Conservation (phyloP, 2,329 filamentous ascomycete species). For the Sporothrix euskadiensis region DNA sequence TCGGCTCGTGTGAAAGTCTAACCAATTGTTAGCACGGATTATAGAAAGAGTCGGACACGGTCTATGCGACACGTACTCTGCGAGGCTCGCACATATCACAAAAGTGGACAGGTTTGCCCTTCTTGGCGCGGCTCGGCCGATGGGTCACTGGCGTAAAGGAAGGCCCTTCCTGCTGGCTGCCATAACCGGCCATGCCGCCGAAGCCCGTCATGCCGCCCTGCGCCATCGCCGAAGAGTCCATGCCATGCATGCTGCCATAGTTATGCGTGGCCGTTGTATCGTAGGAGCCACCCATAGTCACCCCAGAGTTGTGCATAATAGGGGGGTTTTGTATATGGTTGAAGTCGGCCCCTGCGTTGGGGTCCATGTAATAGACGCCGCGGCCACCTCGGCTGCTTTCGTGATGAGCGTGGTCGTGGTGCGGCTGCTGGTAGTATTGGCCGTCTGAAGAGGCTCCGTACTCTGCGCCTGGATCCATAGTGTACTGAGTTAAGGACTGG, state of each 20-base stretch:
- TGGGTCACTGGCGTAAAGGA: slow-evolving; percentile 26
- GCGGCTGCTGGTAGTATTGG: slow-evolving; percentile 5
- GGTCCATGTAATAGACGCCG: background rate
- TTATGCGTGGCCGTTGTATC: background rate
- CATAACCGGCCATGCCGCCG: background rate
- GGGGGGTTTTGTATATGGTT: background rate
- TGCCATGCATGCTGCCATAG: background rate
- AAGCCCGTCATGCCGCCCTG: background rate
- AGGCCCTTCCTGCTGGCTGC: background rate
- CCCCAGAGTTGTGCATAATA: background rate
- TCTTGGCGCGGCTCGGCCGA: slow-evolving; percentile 29
- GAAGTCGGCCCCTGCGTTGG: background rate
- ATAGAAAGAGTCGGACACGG: slow-evolving; percentile 32
- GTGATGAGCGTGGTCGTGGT: background rate
- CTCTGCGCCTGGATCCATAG: slow-evolving; percentile 1
- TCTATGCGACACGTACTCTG: slow-evolving; percentile 20
- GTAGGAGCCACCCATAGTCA: background rate
- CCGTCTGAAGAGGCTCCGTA: background rate
- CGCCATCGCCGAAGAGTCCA: background rate
- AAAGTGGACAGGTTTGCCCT: slow-evolving; percentile 30
- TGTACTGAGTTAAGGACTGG: background rate
- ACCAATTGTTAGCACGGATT: slow-evolving; percentile 35
- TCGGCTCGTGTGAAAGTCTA: slow-evolving; percentile 27
- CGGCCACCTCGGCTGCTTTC: slow-evolving; percentile 3
- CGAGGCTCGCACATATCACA: slow-evolving; percentile 29